phyloP scores from a whole-genome alignment of 78 protist genomes.

The Planoprotostelium fungivorum region DNA sequence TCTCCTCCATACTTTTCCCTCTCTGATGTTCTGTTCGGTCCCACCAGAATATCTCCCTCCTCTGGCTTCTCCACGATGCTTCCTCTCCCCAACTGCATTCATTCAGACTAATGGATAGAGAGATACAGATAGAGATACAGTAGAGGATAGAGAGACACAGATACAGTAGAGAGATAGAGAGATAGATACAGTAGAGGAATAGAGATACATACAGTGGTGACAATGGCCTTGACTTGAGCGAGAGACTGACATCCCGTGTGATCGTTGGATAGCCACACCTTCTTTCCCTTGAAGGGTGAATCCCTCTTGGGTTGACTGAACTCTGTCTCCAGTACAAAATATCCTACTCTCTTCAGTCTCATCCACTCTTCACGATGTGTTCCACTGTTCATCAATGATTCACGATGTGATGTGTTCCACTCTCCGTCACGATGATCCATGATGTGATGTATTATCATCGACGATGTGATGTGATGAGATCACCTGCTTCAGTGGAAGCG shows the following conservation, averaged over 20 bases:
- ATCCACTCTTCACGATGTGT: background rate
- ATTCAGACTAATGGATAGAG: background rate
- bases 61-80: background rate
- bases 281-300: no score
- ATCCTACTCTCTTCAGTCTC: background rate
- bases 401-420: no score
- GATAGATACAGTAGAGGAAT: background rate
- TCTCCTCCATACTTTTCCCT: background rate
- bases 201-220: no score
- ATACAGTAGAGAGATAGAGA: background rate
- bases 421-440: no score
- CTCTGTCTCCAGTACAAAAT: background rate
- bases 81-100: background rate
- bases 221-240: no score
- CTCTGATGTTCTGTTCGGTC: background rate
- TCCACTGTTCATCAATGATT: no score
- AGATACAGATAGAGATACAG: background rate
- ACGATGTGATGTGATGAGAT: no score
- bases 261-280: background rate
- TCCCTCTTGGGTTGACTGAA: no score
- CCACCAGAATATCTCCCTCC: background rate
- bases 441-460: no score
- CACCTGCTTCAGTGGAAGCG: background rate
- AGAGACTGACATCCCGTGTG: no score
- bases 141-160: background rate